Percentiles rank a stretch among this genome's conserved stretches.
Conservation (phyloP, 352 stramenopile species). For the Pythium phragmitis region DNA sequence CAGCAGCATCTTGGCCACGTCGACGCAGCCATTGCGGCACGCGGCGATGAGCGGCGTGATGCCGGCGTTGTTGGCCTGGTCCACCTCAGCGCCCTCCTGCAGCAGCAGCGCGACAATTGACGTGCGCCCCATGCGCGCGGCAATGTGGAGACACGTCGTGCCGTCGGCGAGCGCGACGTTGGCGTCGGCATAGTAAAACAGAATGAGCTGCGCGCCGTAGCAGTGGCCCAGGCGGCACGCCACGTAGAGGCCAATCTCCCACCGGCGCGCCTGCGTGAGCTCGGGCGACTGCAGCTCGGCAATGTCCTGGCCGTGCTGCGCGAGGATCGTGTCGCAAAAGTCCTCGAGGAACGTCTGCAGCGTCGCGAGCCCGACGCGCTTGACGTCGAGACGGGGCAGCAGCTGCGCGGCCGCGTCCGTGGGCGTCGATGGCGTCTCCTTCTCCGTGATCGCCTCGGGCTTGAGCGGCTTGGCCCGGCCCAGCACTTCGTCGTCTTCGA, state of each 20-base stretch:
- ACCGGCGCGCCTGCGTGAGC: conserved; percentile 51
- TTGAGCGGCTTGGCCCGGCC: conserved; percentile 2
- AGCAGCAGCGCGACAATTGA: conserved; percentile 65
- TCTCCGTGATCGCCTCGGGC: neutral
- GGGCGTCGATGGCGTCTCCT: neutral
- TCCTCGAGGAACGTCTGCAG: conserved; percentile 82
- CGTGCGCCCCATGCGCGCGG: conserved; percentile 61
- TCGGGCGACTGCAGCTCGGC: conserved; percentile 45
- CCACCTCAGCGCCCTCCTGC: conserved; percentile 62
- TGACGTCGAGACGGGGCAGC: conserved; percentile 55
- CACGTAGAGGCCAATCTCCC: conserved; percentile 74
- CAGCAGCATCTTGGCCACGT: conserved; percentile 57
- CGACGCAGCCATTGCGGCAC: conserved; percentile 58
- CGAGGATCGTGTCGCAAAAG: conserved; percentile 68
- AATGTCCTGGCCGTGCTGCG: conserved; percentile 64
- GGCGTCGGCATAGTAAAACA: conserved; percentile 73
- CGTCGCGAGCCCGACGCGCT: conserved; percentile 60
- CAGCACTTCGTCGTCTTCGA: conserved; percentile 1
- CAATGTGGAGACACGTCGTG: conserved; percentile 73
- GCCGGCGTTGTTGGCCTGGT: conserved; percentile 53
- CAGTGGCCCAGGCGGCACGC: conserved; percentile 71
- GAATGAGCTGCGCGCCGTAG: conserved; percentile 69
- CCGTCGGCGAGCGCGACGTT: conserved; percentile 59
- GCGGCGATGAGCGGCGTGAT: conserved; percentile 75
- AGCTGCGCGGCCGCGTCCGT: conserved; percentile 7